Conservation (phyloP, 1,284 basidiomycete genomes). For the Cutaneotrichosporon dermatis region DNA sequence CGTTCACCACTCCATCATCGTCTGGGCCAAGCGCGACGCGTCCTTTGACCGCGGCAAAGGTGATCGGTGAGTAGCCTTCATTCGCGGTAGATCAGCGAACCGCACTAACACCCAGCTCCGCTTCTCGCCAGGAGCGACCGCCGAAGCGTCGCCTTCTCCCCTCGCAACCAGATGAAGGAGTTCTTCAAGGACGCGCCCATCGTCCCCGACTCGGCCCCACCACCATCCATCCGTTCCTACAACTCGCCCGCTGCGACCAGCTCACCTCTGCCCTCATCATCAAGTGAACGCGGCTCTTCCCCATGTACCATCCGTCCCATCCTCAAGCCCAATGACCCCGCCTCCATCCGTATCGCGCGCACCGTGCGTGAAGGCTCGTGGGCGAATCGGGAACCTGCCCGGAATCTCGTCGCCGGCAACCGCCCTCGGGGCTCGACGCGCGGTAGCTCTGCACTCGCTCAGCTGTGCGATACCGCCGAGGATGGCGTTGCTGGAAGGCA, state of each 20-base stretch:
- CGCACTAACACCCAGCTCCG: neutral
- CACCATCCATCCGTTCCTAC: conserved; percentile 7
- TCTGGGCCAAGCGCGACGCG: neutral
- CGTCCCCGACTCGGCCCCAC: conserved; percentile 9
- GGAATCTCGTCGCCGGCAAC: conserved; percentile 35
- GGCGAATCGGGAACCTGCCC: conserved; percentile 43
- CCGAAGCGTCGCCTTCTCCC: conserved; percentile 34
- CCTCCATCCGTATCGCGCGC: conserved; percentile 37
- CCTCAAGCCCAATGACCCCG: conserved; percentile 28
- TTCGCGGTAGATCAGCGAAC: too few relatives aligned
- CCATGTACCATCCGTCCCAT: conserved; percentile 22
- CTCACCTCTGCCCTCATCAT: conserved; percentile 9
- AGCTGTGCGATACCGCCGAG: conserved; percentile 13
- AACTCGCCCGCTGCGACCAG: neutral
- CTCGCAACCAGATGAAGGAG: conserved; percentile 32
- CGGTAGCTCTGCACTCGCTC: conserved; percentile 8
- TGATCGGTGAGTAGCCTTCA: conserved; percentile 4
- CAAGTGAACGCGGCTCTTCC: conserved; percentile 7
- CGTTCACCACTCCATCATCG: neutral
- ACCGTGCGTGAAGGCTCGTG: conserved; percentile 44
- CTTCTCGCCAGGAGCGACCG: neutral
- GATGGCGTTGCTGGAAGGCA: conserved; percentile 4
- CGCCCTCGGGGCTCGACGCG: conserved; percentile 9
- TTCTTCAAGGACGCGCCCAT: conserved; percentile 36
- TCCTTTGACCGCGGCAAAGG: conserved; percentile 7